Conservation (phyloP, 106 monocot species). For the Acorus gramineus region DNA sequence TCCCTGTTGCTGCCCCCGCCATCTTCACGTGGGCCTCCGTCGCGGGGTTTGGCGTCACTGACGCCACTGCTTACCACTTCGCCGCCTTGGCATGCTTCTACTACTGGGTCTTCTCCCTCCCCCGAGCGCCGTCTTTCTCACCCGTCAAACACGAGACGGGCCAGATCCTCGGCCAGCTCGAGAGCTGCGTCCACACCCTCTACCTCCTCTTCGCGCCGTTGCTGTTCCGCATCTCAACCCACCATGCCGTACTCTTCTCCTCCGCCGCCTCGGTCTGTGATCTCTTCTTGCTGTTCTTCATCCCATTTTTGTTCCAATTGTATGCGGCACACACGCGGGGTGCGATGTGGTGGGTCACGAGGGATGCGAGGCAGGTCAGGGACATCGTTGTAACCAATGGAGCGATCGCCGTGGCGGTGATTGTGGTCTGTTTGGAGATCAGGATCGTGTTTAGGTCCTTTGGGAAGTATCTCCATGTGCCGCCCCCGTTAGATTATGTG, state of each 20-base stretch:
- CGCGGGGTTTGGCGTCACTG: constrained; percentile 59
- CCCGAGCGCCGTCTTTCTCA: constrained; percentile 49
- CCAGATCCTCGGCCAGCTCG: constrained; percentile 63
- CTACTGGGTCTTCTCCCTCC: constrained; percentile 88
- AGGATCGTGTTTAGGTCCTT: constrained; percentile 96
- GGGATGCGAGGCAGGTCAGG: constrained; percentile 39
- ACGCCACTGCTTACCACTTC: constrained; percentile 51
- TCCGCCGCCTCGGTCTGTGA: constrained; percentile 58
- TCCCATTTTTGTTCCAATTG: constrained; percentile 84
- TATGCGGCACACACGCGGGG: constrained; percentile 70
- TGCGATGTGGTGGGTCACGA: constrained; percentile 91
- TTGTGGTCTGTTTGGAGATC: constrained; percentile 71
- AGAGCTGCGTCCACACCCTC: constrained; percentile 79
- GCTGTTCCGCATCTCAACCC: constrained; percentile 56
- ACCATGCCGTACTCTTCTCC: constrained; percentile 52
- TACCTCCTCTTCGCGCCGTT: constrained; percentile 70
- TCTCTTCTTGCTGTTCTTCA: constrained; percentile 72
- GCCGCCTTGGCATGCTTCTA: constrained; percentile 52
- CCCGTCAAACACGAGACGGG: constrained; percentile 33
- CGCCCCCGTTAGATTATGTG: constrained; percentile 84
- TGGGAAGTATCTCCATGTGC: constrained; percentile 73
- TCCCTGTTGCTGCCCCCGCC: constrained; percentile 53
- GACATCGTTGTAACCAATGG: constrained; percentile 72
- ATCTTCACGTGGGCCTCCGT: constrained; percentile 78
- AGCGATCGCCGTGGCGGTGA: constrained; percentile 71